Base-by-base conservation (phyloP, 106 monocot genomes). In the Platanthera guangdongensis region DNA sequence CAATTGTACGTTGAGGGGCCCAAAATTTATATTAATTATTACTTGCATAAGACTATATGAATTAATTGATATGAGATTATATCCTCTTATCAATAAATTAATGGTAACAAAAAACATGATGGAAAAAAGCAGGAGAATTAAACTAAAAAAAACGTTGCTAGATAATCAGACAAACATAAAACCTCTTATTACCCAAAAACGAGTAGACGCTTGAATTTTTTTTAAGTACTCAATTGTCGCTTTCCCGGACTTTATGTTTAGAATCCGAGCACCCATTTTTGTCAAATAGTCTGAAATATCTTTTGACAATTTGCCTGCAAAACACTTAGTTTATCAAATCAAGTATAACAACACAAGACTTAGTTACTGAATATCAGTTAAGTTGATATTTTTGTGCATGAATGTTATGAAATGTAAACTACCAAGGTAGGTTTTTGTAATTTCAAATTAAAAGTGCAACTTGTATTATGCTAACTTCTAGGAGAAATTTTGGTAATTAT, bases 211-310 rank as follows among this genome's bases (percentile, higher is more conserved):
- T 79, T 99, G 99, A 84, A 99, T 79, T 76, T 92, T 94, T 46
- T 90, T 92, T 59, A 99, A 86, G 79, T 99, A 84, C 72, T 92
- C 92, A 67, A 99, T 80, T 45, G 99, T 99, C 75, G 92, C 88
- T 65, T 80, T 90, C 60, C 99, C 94, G 48, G 99, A 94, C 75
- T 99, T 99, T 80, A 99, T 83, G 57, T 85, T 86, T 49, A 94
- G 94, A 78, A 99, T 87, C 80, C 99, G 89, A 59, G 99, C 94
- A 82, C 92, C 94, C 92, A 94, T 94, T 81, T 90, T 99, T 53
- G 89, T 92, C 90, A 99, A 85, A 75, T 99, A 99, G 83, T 99
- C 99, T 77, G 99, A 73, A 80, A 99, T 99, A 81, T 99, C 99
- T 85, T 92, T 94, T 39, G 99, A 94, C 72, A 99, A 84, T 99